Base-by-base conservation (phyloP, 1,284 basidiomycete species). In the Paramarasmius palmivorus region DNA sequence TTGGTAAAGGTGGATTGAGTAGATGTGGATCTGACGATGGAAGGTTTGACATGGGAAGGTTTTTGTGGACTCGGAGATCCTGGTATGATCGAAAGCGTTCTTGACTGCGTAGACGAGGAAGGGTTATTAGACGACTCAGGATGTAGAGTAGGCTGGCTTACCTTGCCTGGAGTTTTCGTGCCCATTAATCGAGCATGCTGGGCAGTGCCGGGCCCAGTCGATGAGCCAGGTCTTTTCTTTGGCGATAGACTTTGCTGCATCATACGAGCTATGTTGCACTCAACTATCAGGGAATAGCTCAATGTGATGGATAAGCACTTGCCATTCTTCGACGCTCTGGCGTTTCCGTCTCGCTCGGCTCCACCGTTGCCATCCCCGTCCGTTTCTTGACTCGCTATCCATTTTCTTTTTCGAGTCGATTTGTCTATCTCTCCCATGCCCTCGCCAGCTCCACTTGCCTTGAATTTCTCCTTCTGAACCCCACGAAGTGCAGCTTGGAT, bases 371-470 rank as follows among this genome's bases (percentile, higher is more conserved):
- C 26, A 41, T 20, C 52, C 15, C 53, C 63, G 36, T 82, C 80
- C 35, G 66, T 67, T 61, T 88, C 84, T 60, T 82, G 79, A 45
- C 78, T 78, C 22, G 79, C 82, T 4, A 82, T 77, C 84, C 85
- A 88, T 65, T 90, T 90, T 57, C 88, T 72, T 68, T 90, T 92
- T 59, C 84, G 77, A 49, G 83, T 83, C 46, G 74, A 80, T 58
- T 79, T 76, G 59, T 90, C 86, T 50, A 89, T 81, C 55, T 83
- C 82, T 15, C 79, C 74, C 57, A 78, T 69, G 46, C 73, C 68
- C 56, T 73, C 73, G 58, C 68, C 71, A 17, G 77, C 29, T 26
- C 25, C 78, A 5, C 73, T 72, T 34, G 71, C 74, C 10, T 73
- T 74, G 49, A 83, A 66, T 51, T 72, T 73, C 53, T 84, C 83